Evolutionary conservation across 352 stramenopile genomes (phyloP).

Genomic region (Phytophthora pluvialis): DNA sequence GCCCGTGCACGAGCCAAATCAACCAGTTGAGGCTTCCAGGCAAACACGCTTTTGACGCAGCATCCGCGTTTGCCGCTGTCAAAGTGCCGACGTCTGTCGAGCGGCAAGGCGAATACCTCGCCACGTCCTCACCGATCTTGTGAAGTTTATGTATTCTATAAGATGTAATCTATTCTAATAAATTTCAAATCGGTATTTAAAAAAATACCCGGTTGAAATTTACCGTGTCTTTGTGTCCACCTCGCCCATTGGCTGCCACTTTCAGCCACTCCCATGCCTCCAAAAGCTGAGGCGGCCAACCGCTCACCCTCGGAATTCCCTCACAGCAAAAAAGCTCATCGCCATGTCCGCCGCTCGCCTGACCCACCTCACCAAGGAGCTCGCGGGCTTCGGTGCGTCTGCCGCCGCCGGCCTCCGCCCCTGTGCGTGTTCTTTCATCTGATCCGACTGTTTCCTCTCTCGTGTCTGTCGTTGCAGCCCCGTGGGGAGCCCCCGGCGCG

Average conservation of each 20-base stretch:
- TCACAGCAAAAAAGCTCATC: not conserved
- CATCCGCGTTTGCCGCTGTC: too few relatives aligned
- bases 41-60: too few relatives aligned
- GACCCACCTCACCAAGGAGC: conserved; percentile 61
- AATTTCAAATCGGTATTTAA: too few relatives aligned
- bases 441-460: not conserved
- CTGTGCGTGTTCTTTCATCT: not conserved
- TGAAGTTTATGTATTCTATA: too few relatives aligned
- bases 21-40: too few relatives aligned
- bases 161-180: too few relatives aligned
- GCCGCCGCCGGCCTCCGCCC: not conserved
- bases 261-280: not conserved
- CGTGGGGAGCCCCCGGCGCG: conserved; percentile 58
- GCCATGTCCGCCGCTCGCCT: conserved; percentile 43
- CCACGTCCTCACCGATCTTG: too few relatives aligned
- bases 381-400: conserved; percentile 53
- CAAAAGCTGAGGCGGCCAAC: conserved; percentile 3
- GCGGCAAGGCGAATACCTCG: too few relatives aligned
- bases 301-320: conserved; percentile 22
- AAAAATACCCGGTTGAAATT: too few relatives aligned
- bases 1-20: too few relatives aligned
- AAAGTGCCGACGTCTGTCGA: too few relatives aligned
- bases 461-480: conserved; percentile 28
- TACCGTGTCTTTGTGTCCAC: not conserved
- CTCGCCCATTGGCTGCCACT: conserved; percentile 3